Percentiles rank a stretch among this genome's conserved stretches.
Evolutionary conservation across 495 filamentous ascomycete species (phyloP).

Genomic region (Cetradonia linearis): DNA sequence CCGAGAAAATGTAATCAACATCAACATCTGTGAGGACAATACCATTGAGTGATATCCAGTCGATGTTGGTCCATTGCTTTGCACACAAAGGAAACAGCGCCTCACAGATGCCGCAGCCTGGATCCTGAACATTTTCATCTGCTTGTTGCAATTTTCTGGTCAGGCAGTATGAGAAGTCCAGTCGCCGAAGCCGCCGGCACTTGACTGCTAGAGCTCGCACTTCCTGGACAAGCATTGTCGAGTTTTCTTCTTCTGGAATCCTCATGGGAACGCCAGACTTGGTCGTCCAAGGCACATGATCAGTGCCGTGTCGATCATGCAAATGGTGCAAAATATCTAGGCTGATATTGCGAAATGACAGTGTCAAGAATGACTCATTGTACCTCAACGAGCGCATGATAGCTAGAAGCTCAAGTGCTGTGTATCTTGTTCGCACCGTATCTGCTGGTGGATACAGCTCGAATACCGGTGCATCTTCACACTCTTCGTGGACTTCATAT

Average conservation of each 20-base stretch:
- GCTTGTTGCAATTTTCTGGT: slow-evolving; percentile 33
- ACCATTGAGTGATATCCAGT: slow-evolving; percentile 71
- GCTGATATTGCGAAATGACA: slow-evolving; percentile 71
- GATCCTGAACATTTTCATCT: slow-evolving; percentile 46
- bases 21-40: slow-evolving; percentile 77
- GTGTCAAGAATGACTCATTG: slow-evolving; percentile 77
- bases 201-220: slow-evolving; percentile 52
- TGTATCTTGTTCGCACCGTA: slow-evolving; percentile 48
- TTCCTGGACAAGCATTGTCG: slow-evolving; percentile 62
- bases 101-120: slow-evolving; percentile 68
- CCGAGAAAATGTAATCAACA: slow-evolving; percentile 60
- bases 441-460: slow-evolving; percentile 60
- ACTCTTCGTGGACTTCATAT: slow-evolving; percentile 68
- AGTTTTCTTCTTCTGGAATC: slow-evolving; percentile 47
- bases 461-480: slow-evolving; percentile 75
- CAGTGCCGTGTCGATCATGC: slow-evolving; percentile 49
- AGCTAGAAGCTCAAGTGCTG: slow-evolving; percentile 65
- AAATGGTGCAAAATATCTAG: slow-evolving; percentile 57
- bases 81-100: slow-evolving; percentile 69
- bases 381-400: slow-evolving; percentile 81
- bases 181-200: slow-evolving; percentile 34
- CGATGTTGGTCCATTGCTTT: slow-evolving; percentile 62
- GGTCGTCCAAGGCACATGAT: slow-evolving; percentile 52
- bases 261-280: slow-evolving; percentile 46
- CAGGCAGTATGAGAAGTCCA: slow-evolving; percentile 46